phyloP scores from a whole-genome alignment of 1,284 basidiomycete genomes.

The Marasmius tenuissimus region DNA sequence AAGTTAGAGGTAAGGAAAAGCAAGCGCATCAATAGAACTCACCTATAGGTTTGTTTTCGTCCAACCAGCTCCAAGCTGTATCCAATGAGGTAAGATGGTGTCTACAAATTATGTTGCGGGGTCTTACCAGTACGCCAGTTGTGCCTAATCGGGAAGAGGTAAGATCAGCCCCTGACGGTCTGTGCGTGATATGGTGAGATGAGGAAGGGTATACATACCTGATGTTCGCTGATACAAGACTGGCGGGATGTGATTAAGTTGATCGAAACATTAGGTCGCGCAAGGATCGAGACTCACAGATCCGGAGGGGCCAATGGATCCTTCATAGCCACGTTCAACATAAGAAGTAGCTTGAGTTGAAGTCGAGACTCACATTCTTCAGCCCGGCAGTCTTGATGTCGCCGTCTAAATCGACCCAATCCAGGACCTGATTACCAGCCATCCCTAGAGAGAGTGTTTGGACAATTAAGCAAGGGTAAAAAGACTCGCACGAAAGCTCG shows the following conservation, averaged over 20 bases:
- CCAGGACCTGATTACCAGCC: slow-evolving; percentile 66
- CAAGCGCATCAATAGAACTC: slow-evolving; percentile 9
- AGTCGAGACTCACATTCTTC: slow-evolving; percentile 42
- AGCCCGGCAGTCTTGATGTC: slow-evolving; percentile 65
- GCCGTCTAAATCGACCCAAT: slow-evolving; percentile 61
- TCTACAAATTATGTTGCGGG: not conserved
- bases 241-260: slow-evolving; percentile 16
- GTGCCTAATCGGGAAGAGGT: slow-evolving; percentile 27
- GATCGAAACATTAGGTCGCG: not conserved
- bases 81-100: no score
- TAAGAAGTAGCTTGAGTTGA: not conserved
- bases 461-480: not conserved
- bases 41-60: slow-evolving; percentile 45
- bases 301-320: slow-evolving; percentile 63
- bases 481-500: not conserved
- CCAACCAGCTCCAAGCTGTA: slow-evolving; percentile 44
- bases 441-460: slow-evolving; percentile 39
- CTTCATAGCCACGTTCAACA: slow-evolving; percentile 27
- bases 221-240: slow-evolving; percentile 53
- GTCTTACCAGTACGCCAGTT: slow-evolving; percentile 55
- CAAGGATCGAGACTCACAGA: slow-evolving; percentile 34
- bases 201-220: slow-evolving; percentile 26
- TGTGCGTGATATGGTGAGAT: not conserved
- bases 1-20: not conserved
- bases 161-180: not conserved